Evolutionary conservation across 495 filamentous ascomycete species (phyloP), one percentile per base, ranked within the genome.

Genomic region (Aspergillus saccharolyticus): DNA sequence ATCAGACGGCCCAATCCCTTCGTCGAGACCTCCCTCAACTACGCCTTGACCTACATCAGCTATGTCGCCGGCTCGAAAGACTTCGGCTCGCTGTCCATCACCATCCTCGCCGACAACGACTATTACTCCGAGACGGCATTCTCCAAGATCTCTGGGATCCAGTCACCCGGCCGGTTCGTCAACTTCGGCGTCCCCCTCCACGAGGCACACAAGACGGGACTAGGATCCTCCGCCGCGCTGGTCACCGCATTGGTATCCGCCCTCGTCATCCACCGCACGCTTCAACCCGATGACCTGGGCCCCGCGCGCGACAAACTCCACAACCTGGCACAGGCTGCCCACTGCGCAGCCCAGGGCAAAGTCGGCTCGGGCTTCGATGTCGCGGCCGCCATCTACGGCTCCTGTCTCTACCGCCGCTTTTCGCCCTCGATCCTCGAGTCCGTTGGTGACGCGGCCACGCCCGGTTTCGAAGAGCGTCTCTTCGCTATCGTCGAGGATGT

Each of bases 301-400:
- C 69, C 83, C 28, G 58, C 71, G 28, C 71, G 71, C 46, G 78
- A 74, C 52, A 78, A 78, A 52, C 79, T 97, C 33, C 95, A 98
- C 74, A 97, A 97, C 70, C 82, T 98, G 30, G 85, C 93, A 7
- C 94, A 98, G 74, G 87, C 88, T 5, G 87, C 91, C 1, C 94
- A 98, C 74, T 96, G 93, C 68, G 90, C 93, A 2, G 94, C 94
- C 0, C 94, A 98, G 72, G 94, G 94, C 20, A 98, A 97, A 70
- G 85, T 98, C 6, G 94, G 94, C 48, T 92, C 88, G 2, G 94
- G 94, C 24, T 98, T 98, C 64, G 94, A 98, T 70, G 89, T 98
- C n/a, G 95, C 93, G 0, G 83, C 88, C 39, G 94, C 94, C 12
- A 88, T 94, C 39, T 96, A 91, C 65, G 94, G 94, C 15, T 89